Conservation (phyloP, 2,329 filamentous ascomycete genomes). For the Aspergillus caelatus region DNA sequence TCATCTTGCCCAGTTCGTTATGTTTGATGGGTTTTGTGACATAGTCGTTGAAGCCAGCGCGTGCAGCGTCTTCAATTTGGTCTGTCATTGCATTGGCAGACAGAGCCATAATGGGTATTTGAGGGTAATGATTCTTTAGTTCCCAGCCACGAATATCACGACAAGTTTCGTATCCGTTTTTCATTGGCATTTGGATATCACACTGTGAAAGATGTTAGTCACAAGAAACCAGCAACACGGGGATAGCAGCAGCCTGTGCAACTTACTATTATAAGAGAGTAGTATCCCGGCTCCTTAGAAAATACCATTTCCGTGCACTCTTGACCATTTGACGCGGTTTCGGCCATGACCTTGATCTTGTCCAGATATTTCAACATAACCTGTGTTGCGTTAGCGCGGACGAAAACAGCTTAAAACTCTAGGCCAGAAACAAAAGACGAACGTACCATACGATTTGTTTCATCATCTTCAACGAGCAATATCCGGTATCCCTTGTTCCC, state of each 20-base stretch:
- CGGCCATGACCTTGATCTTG: conserved; percentile 50
- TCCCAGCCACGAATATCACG: conserved; percentile 52
- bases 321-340: conserved; percentile 51
- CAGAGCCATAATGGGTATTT: conserved; percentile 53
- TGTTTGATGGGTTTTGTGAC: conserved; percentile 55
- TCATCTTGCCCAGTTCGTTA: conserved; percentile 52
- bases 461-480: conserved; percentile 52
- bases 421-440: neutral
- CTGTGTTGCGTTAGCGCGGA: conserved; percentile 31
- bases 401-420: neutral
- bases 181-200: conserved; percentile 55
- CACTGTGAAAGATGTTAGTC: conserved; percentile 34
- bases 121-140: conserved; percentile 47
- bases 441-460: conserved; percentile 52
- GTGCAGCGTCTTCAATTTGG: conserved; percentile 50
- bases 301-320: conserved; percentile 52
- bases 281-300: conserved; percentile 50
- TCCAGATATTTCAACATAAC: conserved; percentile 54
- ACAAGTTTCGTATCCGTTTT: conserved; percentile 53
- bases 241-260: neutral
- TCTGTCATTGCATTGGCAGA: conserved; percentile 55
- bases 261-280: conserved; percentile 52
- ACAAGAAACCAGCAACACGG: neutral
- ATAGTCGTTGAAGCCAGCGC: conserved; percentile 53
- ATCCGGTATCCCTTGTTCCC: conserved; percentile 51